A percentile compares a stretch with the other conserved stretches of the same genome.
Evolutionary conservation across 352 stramenopile genomes (phyloP).

Genomic region (Phytophthora tentaculata): DNA sequence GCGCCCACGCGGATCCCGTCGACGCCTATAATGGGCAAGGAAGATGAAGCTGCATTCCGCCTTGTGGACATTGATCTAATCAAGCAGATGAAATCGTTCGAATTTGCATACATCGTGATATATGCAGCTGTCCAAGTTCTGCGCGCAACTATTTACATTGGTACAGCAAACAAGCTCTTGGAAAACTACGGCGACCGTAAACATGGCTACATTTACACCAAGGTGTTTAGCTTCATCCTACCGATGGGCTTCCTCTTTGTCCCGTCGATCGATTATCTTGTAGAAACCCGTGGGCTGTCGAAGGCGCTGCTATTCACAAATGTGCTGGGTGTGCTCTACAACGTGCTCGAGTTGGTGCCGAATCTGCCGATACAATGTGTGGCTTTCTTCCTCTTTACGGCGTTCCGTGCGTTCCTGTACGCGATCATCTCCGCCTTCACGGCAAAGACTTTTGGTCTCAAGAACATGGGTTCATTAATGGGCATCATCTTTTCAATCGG

Average conservation of each 20-base stretch:
- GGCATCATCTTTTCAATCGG: slow-evolving; percentile 85
- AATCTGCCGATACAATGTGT: slow-evolving; percentile 67
- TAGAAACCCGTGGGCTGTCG: slow-evolving; percentile 71
- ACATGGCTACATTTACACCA: slow-evolving; percentile 76
- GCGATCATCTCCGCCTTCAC: slow-evolving; percentile 88
- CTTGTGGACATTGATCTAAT: slow-evolving; percentile 64
- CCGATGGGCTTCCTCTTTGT: slow-evolving; percentile 88
- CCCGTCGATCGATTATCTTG: slow-evolving; percentile 83
- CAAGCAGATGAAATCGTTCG: slow-evolving; percentile 78
- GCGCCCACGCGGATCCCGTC: slow-evolving; percentile 10
- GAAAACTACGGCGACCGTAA: slow-evolving; percentile 83
- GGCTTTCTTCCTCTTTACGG: slow-evolving; percentile 84
- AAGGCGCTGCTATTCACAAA: slow-evolving; percentile 82
- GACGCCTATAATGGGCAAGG: slow-evolving; percentile 14
- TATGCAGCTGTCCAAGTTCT: slow-evolving; percentile 81
- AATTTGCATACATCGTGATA: slow-evolving; percentile 79
- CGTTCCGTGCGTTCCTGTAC: slow-evolving; percentile 88
- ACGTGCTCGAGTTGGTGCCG: slow-evolving; percentile 71
- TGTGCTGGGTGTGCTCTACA: slow-evolving; percentile 74
- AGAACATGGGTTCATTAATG: slow-evolving; percentile 84
- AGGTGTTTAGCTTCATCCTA: slow-evolving; percentile 87
- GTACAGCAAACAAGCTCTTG: slow-evolving; percentile 85
- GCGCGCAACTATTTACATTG: slow-evolving; percentile 85
- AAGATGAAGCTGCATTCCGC: slow-evolving; percentile 34
- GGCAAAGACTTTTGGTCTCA: slow-evolving; percentile 87